phyloP scores from a whole-genome alignment of 2,329 filamentous ascomycete genomes.

The Aspergillus sp. region DNA sequence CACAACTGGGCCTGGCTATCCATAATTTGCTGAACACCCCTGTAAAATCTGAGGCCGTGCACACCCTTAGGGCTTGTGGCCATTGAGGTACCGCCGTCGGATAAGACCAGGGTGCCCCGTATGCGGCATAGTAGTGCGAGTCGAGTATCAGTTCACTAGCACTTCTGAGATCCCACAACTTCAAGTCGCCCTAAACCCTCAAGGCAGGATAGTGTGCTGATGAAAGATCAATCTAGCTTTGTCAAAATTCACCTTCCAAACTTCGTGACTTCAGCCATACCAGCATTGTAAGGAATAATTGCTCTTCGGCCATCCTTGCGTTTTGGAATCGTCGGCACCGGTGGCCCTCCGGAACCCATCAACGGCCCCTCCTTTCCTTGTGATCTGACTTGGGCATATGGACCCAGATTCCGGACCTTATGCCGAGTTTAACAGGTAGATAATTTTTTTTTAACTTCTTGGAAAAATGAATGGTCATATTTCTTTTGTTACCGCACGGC shows the following conservation, averaged over 20 bases:
- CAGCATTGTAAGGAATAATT: not conserved
- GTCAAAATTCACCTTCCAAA: not conserved
- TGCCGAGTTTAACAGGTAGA: not conserved
- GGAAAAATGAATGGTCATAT: not conserved
- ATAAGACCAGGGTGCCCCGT: not conserved
- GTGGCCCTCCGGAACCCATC: slow-evolving; percentile 12
- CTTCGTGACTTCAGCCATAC: not conserved
- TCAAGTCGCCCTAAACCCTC: not conserved
- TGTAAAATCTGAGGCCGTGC: not conserved
- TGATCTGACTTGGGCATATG: slow-evolving; percentile 9
- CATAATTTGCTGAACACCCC: not conserved
- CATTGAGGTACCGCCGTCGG: not conserved
- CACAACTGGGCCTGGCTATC: not conserved
- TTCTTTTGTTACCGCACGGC: not conserved
- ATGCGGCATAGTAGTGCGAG: not conserved
- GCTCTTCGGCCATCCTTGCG: not conserved
- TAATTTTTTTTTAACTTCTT: not conserved
- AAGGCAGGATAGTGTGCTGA: not conserved
- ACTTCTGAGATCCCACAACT: not conserved
- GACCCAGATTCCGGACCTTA: not conserved
- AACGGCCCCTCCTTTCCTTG: slow-evolving; percentile 15
- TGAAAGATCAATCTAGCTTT: not conserved
- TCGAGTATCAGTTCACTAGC: not conserved
- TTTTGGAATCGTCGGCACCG: slow-evolving; percentile 10
- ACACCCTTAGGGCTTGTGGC: not conserved